phyloP scores from a whole-genome alignment of 805 yeast genomes.

The Komagataella populi region DNA sequence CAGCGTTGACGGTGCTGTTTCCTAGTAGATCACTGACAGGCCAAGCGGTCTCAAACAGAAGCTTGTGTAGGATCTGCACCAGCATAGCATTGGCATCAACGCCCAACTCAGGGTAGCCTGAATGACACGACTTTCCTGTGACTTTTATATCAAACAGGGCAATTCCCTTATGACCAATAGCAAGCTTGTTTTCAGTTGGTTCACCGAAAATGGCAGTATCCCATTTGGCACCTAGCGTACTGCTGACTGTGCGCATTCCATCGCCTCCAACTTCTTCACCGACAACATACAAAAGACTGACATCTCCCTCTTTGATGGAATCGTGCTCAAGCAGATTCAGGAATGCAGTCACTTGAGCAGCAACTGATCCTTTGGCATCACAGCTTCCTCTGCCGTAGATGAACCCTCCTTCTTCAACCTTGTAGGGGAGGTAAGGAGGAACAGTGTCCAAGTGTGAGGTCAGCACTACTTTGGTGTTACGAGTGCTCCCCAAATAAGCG shows the following conservation, averaged over 20 bases:
- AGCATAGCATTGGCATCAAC: slow-evolving; percentile 45
- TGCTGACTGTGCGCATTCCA: slow-evolving; percentile 41
- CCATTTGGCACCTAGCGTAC: slow-evolving; percentile 31
- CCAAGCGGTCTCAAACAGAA: slow-evolving; percentile 24
- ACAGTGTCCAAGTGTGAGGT: slow-evolving; percentile 66
- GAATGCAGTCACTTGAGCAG: slow-evolving; percentile 43
- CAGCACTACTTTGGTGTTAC: slow-evolving; percentile 34
- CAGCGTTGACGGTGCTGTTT: slow-evolving; percentile 48
- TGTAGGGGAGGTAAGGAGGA: slow-evolving; percentile 48
- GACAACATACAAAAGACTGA: slow-evolving; percentile 47
- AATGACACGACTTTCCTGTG: slow-evolving; percentile 49
- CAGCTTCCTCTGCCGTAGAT: slow-evolving; percentile 56
- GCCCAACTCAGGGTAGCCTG: slow-evolving; percentile 62
- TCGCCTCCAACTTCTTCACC: slow-evolving; percentile 58
- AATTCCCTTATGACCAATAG: slow-evolving; percentile 59
- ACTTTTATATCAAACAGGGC: slow-evolving; percentile 26
- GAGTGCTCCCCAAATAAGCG: slow-evolving; percentile 34
- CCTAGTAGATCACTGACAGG: slow-evolving; percentile 45
- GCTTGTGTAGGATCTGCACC: slow-evolving; percentile 32
- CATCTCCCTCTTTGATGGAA: slow-evolving; percentile 35
- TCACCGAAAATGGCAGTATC: slow-evolving; percentile 58
- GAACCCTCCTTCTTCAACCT: slow-evolving; percentile 23
- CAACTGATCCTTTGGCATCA: slow-evolving; percentile 65
- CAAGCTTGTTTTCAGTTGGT: slow-evolving; percentile 58
- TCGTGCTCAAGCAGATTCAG: slow-evolving; percentile 27